Evolutionary conservation across 1,284 basidiomycete species (phyloP).

Genomic region (Irpex sp.): DNA sequence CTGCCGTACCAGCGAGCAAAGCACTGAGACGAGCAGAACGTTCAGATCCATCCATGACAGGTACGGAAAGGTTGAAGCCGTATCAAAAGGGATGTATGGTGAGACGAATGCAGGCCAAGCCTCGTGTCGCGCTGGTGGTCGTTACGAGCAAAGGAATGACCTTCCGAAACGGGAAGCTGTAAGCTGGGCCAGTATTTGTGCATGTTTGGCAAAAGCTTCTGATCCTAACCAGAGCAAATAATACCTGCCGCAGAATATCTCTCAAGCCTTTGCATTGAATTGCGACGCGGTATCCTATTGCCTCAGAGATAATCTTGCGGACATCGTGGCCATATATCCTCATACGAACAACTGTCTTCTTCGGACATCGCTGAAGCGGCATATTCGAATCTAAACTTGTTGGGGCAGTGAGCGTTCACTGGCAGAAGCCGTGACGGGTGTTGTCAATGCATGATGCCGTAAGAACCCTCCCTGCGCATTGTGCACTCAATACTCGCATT

Average conservation of each 20-base stretch:
- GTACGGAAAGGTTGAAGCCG: background rate
- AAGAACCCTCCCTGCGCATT: background rate
- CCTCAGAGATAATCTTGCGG: too few relatives aligned
- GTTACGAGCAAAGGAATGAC: background rate
- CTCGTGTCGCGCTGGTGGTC: background rate
- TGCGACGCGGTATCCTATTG: too few relatives aligned
- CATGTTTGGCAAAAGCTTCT: conserved; percentile 12
- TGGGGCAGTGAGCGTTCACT: too few relatives aligned
- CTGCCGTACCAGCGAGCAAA: background rate
- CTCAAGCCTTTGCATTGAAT: background rate
- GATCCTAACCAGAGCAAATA: conserved; percentile 6
- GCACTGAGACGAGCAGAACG: background rate
- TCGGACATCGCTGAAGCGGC: too few relatives aligned
- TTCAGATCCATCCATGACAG: background rate
- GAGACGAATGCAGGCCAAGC: background rate
- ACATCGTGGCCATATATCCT: too few relatives aligned
- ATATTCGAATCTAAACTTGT: too few relatives aligned
- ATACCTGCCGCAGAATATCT: background rate
- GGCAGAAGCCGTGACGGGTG: background rate
- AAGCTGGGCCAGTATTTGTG: background rate
- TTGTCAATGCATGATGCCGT: background rate
- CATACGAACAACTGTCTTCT: too few relatives aligned
- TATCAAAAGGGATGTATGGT: too few relatives aligned
- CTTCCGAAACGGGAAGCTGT: background rate
- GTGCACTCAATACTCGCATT: background rate